Evolutionary conservation across 176 grass and related monocot genomes (phyloP).

Genomic region (Areca catechu): DNA sequence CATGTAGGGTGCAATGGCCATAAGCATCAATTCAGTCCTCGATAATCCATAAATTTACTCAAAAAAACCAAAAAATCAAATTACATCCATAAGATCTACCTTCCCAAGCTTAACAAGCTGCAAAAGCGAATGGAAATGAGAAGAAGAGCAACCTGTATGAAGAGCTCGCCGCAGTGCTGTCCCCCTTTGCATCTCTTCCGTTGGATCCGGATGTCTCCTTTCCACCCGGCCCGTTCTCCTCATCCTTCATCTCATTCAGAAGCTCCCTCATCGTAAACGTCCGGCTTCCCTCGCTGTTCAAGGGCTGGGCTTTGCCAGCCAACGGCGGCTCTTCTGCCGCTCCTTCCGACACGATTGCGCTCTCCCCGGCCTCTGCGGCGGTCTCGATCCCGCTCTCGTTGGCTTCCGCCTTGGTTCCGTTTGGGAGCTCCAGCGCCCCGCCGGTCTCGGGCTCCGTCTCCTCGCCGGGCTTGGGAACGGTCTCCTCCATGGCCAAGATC

Average conservation of each 20-base stretch:
- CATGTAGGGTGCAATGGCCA: too few species aligned
- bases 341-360: background rate
- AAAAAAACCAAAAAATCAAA: background rate
- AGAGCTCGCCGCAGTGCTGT: slow-evolving; percentile 31
- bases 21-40: too few species aligned
- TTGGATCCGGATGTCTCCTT: slow-evolving; percentile 28
- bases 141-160: slow-evolving; percentile 45
- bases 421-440: background rate
- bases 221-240: slow-evolving; percentile 22
- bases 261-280: slow-evolving; percentile 78
- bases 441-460: slow-evolving; percentile 8
- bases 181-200: slow-evolving; percentile 18
- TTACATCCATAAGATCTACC: background rate
- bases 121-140: background rate
- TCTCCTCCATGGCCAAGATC: slow-evolving; percentile 18
- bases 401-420: background rate
- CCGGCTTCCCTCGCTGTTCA: slow-evolving; percentile 39
- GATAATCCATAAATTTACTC: too few species aligned
- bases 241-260: slow-evolving; percentile 78
- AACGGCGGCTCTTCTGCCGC: too few species aligned
- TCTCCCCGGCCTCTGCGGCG: too few species aligned
- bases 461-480: too few species aligned
- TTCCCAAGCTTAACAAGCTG: too few species aligned
- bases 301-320: slow-evolving; percentile 21
- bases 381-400: too few species aligned